These are phyloP conservation scores for Tolypocladium tundrense DNA, from an alignment of 2,329 filamentous ascomycete species.

Conservation along the genomic window DNA sequence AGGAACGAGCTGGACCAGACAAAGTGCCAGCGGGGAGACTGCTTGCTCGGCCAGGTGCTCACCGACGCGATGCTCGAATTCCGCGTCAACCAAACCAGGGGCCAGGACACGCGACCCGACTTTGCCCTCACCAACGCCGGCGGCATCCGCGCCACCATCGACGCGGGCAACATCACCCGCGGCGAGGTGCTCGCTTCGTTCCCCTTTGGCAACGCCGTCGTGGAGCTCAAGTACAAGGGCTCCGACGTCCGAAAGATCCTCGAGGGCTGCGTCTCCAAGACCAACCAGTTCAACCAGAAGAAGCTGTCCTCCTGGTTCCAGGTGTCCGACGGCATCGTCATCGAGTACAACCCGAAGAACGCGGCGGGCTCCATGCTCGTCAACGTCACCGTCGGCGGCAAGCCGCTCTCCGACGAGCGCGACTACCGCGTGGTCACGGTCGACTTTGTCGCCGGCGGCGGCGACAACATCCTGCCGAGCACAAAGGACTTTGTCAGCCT, in stretches of 20 bases:
- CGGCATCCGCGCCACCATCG: slow-evolving; percentile 54
- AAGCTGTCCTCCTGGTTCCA: slow-evolving; percentile 50
- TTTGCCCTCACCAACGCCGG: slow-evolving; percentile 56
- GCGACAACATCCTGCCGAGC: slow-evolving; percentile 48
- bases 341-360: slow-evolving; percentile 46
- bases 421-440: slow-evolving; percentile 51
- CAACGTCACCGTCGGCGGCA: slow-evolving; percentile 37
- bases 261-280: slow-evolving; percentile 45
- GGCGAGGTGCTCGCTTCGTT: slow-evolving; percentile 55
- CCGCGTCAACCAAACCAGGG: slow-evolving; percentile 34
- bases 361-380: slow-evolving; percentile 40
- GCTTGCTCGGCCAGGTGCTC: slow-evolving; percentile 45
- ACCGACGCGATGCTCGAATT: slow-evolving; percentile 52
- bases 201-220: slow-evolving; percentile 55
- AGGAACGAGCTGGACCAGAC: slow-evolving; percentile 48
- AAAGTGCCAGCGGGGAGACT: slow-evolving; percentile 47
- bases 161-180: slow-evolving; percentile 49
- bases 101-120: slow-evolving; percentile 27
- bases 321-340: slow-evolving; percentile 43
- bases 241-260: slow-evolving; percentile 45
- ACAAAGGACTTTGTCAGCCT: slow-evolving; percentile 30
- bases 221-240: slow-evolving; percentile 44
- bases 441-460: slow-evolving; percentile 52
- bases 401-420: slow-evolving; percentile 31
- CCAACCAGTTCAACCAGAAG: slow-evolving; percentile 44